Conservation (phyloP, 768 basidiomycete genomes). For the Baorangia bicolor region DNA sequence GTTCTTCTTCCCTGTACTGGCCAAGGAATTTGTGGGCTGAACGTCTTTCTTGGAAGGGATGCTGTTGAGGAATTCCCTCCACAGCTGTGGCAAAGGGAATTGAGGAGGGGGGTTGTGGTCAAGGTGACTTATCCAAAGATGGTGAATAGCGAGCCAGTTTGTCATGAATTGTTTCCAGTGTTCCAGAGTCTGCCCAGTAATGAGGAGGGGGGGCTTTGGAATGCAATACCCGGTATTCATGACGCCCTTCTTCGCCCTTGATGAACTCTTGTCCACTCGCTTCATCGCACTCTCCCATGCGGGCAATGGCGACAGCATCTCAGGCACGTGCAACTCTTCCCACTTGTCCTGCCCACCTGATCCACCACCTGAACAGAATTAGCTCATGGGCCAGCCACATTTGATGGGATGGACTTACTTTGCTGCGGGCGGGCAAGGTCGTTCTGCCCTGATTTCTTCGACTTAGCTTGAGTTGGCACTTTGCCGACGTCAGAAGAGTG, state of each 20-base stretch:
- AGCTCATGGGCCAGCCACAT: background rate
- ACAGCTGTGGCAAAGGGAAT: background rate
- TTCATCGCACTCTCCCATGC: background rate
- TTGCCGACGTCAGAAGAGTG: background rate
- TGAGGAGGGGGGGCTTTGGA: background rate
- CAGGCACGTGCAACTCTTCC: background rate
- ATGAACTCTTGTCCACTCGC: background rate
- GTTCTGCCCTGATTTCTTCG: too few relatives aligned
- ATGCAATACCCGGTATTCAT: conserved; percentile 2
- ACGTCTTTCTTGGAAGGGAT: background rate
- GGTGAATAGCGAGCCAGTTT: conserved; percentile 9
- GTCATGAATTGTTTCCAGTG: background rate
- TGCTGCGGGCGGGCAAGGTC: background rate
- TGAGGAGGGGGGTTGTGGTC: background rate
- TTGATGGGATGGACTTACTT: background rate
- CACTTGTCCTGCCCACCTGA: background rate
- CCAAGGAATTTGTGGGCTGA: background rate
- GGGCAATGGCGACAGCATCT: background rate
- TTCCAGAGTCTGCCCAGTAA: background rate
- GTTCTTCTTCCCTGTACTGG: background rate
- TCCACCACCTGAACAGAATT: background rate
- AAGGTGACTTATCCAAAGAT: conserved; percentile 1
- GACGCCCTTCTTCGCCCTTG: background rate
- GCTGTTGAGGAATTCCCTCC: background rate
- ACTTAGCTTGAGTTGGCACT: background rate